Percentiles rank a stretch among this genome's conserved stretches.
Conservation (phyloP, 306 rosid genomes). For the Albizia julibrissin region DNA sequence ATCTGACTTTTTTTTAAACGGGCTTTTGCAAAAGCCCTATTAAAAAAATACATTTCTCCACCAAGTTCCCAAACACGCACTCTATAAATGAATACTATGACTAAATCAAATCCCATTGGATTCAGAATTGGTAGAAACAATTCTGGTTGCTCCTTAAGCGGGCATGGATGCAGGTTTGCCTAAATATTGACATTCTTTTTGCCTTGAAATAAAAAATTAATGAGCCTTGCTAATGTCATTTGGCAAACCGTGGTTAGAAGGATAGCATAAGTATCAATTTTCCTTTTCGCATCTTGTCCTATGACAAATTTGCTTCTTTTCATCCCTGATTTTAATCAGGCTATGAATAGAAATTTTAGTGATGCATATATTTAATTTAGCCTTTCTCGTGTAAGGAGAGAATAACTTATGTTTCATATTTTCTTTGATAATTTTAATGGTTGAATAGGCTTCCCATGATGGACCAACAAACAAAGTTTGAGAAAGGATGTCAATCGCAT, state of each 20-base stretch:
- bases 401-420: constrained; percentile 34
- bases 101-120: no score
- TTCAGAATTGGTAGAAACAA: constrained; percentile 96
- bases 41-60: no score
- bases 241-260: constrained; percentile 20
- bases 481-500: constrained; percentile 93
- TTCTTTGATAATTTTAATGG: constrained; percentile 34
- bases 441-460: constrained; percentile 85
- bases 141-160: constrained; percentile 89
- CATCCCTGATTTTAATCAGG: constrained; percentile 2
- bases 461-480: constrained; percentile 95
- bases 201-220: constrained; percentile 22
- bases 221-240: constrained; percentile 19
- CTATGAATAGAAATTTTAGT: constrained; percentile 16
- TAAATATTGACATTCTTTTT: constrained; percentile 17
- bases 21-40: no score
- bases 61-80: no score
- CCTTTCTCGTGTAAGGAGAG: constrained; percentile 16
- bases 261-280: constrained; percentile 4
- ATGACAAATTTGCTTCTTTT: constrained; percentile 10
- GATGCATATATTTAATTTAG: constrained; percentile 4
- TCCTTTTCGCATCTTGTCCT: constrained; percentile 14
- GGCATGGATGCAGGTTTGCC: constrained; percentile 95
- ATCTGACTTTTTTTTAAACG: no score
- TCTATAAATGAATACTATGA: no score